Evolutionary conservation across 2,329 filamentous ascomycete species (phyloP).

Genomic region (Didymella exigua): DNA sequence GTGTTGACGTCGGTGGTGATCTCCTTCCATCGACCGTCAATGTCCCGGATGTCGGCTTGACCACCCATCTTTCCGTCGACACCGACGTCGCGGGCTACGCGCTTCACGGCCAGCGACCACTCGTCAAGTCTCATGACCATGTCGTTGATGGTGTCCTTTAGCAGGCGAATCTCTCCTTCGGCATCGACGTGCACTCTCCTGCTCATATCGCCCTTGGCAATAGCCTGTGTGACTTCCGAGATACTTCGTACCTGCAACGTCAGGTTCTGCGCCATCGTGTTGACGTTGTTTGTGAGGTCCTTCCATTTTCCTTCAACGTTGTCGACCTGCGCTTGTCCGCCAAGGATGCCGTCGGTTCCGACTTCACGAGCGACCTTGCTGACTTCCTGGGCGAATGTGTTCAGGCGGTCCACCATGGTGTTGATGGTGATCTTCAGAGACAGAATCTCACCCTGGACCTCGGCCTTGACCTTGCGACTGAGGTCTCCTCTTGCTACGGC

Average conservation of each 20-base stretch:
- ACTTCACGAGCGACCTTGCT: constrained; percentile 70
- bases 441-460: constrained; percentile 59
- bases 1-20: constrained; percentile 97
- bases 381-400: constrained; percentile 68
- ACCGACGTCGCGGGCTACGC: constrained; percentile 93
- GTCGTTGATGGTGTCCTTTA: constrained; percentile 98
- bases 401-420: constrained; percentile 69
- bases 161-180: constrained; percentile 88
- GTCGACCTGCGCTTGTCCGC: constrained; percentile 67
- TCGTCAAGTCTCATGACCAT: constrained; percentile 96
- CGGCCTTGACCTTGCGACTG: constrained; percentile 58
- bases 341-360: constrained; percentile 68
- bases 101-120: constrained; percentile 94
- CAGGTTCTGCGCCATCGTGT: constrained; percentile 70
- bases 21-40: constrained; percentile 96
- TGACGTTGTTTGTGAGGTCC: constrained; percentile 70
- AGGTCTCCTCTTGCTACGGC: constrained; percentile 59
- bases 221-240: constrained; percentile 91
- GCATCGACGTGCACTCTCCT: constrained; percentile 95
- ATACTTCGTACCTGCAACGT: constrained; percentile 81
- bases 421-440: constrained; percentile 84
- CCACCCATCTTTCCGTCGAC: constrained; percentile 99
- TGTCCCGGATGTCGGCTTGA: constrained; percentile 90
- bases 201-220: constrained; percentile 94
- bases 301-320: constrained; percentile 72